Evolutionary conservation across 305 asterid species (phyloP), one percentile per base, ranked within the genome.

Genomic region (Fraxinus baroniana): DNA sequence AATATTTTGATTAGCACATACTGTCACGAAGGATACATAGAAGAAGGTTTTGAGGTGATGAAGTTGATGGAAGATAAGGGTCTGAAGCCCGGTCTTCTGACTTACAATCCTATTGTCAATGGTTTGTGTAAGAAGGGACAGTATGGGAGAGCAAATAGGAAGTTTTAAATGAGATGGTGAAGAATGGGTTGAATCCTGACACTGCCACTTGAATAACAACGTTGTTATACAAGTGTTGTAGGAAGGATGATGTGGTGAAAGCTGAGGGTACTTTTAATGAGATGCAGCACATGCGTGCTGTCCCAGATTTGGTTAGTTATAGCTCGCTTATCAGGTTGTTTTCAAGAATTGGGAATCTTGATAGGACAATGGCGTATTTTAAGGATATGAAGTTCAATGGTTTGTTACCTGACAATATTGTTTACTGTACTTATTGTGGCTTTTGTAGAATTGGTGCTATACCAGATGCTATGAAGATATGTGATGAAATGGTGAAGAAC

Each of bases 391-490:
- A 83, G 81, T 26, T 4, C 9, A 87, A 83, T 80, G 92, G 92
- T 78, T 62, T 92, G 74, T 80, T 81, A 37, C 95, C 97, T 52
- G 98, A 92, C 75, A 88, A 88, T 73, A 87, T 93, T 60, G 87
- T 92, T 32, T 80, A 92, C 97, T 12, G 86, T 92, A 81, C 88
- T 93, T 80, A 89, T 92, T 46, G 93, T 79, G 98, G 97, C 33
- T 91, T 88, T 80, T 91, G 94, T 85, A 87, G 88, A 80, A 89
- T 81, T n/a, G 92, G 93, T 6, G 85, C 90, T 32, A 80, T 92
- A 57, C 78, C 88, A 1, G 90, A 90, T 79, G 95, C 98, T 30
- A 81, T 92, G 93, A 89, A 80, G 82, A 85, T 91, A 79, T 91
- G 86, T 24, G 91, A 93, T 77, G 93, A 92, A 80, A 93, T 93